phyloP scores from a whole-genome alignment of 805 yeast genomes.

The Candida sonorensis region DNA sequence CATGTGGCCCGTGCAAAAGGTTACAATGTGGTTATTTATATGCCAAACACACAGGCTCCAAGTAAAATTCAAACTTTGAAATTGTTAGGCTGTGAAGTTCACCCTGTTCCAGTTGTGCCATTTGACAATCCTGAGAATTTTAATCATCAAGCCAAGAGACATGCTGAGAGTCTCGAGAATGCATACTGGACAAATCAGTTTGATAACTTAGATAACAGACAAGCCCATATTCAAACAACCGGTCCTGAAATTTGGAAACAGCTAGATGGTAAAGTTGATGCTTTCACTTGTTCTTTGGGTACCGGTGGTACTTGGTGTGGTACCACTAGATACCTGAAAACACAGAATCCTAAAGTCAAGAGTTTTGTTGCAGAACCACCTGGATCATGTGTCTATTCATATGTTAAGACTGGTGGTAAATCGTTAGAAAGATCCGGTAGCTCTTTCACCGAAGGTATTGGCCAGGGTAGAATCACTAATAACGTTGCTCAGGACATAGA shows the following conservation, averaged over 20 bases:
- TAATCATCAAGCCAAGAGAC: conserved; percentile 81
- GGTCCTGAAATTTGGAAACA: conserved; percentile 94
- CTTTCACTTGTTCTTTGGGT: conserved; percentile 86
- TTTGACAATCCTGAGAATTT: conserved; percentile 76
- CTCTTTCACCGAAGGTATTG: conserved; percentile 93
- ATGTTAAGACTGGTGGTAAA: conserved; percentile 64
- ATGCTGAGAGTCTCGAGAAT: conserved; percentile 67
- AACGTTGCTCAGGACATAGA: conserved; percentile 70
- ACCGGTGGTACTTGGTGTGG: conserved; percentile 95
- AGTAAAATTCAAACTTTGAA: conserved; percentile 69
- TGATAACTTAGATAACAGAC: conserved; percentile 81
- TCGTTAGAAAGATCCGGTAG: conserved; percentile 68
- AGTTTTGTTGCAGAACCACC: conserved; percentile 88
- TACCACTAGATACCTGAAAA: conserved; percentile 68
- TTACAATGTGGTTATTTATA: conserved; percentile 77
- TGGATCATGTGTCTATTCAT: conserved; percentile 79
- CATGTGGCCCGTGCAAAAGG: conserved; percentile 75
- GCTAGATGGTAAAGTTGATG: conserved; percentile 69
- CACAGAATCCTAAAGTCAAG: conserved; percentile 54
- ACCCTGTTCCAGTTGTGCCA: conserved; percentile 86
- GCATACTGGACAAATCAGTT: conserved; percentile 94
- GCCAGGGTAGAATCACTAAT: conserved; percentile 88
- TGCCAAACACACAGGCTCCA: conserved; percentile 87
- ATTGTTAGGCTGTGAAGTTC: conserved; percentile 77
- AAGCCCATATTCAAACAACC: conserved; percentile 82